These are phyloP conservation scores for Kwoniella sp. DNA, from an alignment of 768 basidiomycete genomes.

Conservation along the genomic window DNA sequence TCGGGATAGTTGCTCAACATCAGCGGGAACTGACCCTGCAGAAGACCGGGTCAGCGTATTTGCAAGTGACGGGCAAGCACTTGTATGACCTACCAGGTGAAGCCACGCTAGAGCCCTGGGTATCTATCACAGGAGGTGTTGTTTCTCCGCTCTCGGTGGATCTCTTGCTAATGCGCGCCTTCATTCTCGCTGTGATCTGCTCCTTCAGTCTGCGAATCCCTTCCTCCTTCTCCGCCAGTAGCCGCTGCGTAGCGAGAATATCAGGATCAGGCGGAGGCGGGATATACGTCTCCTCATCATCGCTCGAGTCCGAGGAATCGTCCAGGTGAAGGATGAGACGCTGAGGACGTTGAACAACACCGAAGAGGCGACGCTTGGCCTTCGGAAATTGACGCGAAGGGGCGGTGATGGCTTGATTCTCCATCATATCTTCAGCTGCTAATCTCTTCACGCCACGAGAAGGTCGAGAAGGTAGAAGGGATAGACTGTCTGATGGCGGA, in stretches of 20 bases:
- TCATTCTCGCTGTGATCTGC: conserved; percentile 31
- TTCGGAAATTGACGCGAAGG: conserved; percentile 13
- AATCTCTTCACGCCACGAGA: conserved; percentile 27
- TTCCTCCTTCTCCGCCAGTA: conserved; percentile 38
- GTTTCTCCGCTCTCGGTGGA: conserved; percentile 5
- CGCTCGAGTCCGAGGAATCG: conserved; percentile 25
- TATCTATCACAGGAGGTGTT: too few relatives aligned
- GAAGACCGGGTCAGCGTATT: neutral
- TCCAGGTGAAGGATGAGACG: conserved; percentile 27
- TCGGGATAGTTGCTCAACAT: conserved; percentile 7
- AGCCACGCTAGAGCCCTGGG: neutral
- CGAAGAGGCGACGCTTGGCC: conserved; percentile 19
- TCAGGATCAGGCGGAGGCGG: conserved; percentile 1
- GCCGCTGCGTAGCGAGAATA: conserved; percentile 11
- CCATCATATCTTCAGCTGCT: conserved; percentile 36
- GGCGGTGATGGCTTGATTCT: conserved; percentile 23
- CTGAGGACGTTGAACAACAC: conserved; percentile 22
- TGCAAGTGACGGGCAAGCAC: neutral
- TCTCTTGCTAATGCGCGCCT: too few relatives aligned
- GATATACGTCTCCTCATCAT: conserved; percentile 7
- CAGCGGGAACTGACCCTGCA: neutral
- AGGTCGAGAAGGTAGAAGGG: conserved; percentile 6
- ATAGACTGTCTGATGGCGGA: neutral
- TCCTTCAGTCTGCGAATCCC: conserved; percentile 31
- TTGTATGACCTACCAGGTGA: neutral